Evolutionary conservation across 148 eudicot species (phyloP), one percentile per base, ranked within the genome.

Genomic region (Rhododendron mucronatum): DNA sequence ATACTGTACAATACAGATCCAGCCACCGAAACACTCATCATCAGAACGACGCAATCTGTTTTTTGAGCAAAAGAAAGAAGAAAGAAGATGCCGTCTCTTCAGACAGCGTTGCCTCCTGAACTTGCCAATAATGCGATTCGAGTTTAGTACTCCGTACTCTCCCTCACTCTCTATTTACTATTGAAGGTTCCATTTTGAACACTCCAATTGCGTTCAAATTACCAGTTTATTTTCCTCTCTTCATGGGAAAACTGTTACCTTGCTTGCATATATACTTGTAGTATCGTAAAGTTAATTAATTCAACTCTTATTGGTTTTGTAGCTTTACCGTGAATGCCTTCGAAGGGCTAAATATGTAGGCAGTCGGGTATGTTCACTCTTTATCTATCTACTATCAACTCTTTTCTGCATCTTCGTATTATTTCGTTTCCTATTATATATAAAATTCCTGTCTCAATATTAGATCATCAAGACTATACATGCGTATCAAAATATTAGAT

Each of bases 241-340:
- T 55, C 61, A 55, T 55, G 61, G 57, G 13, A 51, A 51, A 51
- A 51, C 16, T 51, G 18, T 51, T 51, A 53, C 18, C 57, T 53
- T 13, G 57, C 16, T 12, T 50, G 14, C 53, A 13, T 12, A 50
- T 16, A 5, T 55, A 18, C 61, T 16, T 55, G 61, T 18, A 16
- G 61, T 18, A 55, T 55, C 21, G 61, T 21, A 16, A 55, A 4
- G 59, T 15, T 55, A 16, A 55, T 15, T 55, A 78, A 78, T 47
- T 47, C 16, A 78, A 78, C 35, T 47, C 63, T 80, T 12, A 39
- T 21, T 13, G 55, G 61, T 55, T 80, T 88, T 71, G 65, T 82
- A 94, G 96, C 93, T 96, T 50, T 96, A 94, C 82, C 96, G 98
- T 18, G 98, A 96, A 90, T 96, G 98, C 89, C 94, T 93, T 76